phyloP scores from a whole-genome alignment of 2,329 filamentous ascomycete genomes.

The Fusarium ramigenum region DNA sequence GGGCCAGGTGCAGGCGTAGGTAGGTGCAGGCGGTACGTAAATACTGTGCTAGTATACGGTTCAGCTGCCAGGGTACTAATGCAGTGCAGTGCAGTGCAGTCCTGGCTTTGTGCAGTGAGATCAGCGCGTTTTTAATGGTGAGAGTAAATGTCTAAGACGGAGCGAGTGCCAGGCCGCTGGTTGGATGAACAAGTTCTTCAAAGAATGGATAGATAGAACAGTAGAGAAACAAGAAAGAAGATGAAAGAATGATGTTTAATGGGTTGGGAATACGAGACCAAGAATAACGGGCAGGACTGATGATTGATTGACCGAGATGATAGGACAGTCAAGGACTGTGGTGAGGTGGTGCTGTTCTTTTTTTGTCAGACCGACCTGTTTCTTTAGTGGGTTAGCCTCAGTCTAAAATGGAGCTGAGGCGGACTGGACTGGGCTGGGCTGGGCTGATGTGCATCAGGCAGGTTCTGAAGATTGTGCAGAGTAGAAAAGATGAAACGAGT shows the following conservation, averaged over 20 bases:
- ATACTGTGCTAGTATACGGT: conserved; percentile 28
- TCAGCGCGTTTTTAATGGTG: conserved; percentile 36
- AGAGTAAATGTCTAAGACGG: conserved; percentile 43
- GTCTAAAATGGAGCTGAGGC: conserved; percentile 23
- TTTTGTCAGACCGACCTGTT: conserved; percentile 7
- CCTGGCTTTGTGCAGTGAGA: background rate
- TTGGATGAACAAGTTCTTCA: conserved; percentile 23
- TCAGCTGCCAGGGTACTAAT: conserved; percentile 20
- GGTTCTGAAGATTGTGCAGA: background rate
- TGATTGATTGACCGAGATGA: conserved; percentile 6
- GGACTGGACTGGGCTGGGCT: conserved; percentile 13
- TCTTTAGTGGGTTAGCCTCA: conserved; percentile 17
- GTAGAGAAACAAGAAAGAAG: background rate
- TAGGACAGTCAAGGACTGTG: conserved; percentile 14
- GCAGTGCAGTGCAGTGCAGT: background rate
- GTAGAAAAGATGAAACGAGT: background rate
- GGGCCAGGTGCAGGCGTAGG: background rate
- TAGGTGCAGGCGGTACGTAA: conserved; percentile 25
- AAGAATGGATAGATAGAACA: background rate
- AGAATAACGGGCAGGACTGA: conserved; percentile 1
- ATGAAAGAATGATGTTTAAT: conserved; percentile 26
- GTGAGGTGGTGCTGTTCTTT: conserved; percentile 25
- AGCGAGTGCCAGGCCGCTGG: conserved; percentile 22
- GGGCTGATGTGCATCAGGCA: background rate
- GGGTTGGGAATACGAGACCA: conserved; percentile 43